Evolutionary conservation across 2,329 filamentous ascomycete species (phyloP).

Genomic region (Alternaria burnsii): DNA sequence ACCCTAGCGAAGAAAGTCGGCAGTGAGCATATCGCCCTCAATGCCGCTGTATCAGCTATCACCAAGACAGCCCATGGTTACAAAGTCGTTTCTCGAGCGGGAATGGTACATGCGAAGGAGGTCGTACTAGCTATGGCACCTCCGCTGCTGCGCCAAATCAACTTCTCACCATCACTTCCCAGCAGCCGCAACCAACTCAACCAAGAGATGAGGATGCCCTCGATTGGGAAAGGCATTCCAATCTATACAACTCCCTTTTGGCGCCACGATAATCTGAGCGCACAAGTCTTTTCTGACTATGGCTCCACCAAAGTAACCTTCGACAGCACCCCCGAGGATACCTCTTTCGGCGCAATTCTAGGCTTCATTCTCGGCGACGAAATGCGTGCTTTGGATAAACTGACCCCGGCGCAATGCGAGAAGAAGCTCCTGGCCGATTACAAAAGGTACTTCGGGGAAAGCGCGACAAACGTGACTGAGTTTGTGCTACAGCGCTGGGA

Average conservation of each 20-base stretch:
- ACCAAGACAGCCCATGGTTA: conserved; percentile 22
- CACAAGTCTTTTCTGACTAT: conserved; percentile 38
- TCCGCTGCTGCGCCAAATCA: conserved; percentile 57
- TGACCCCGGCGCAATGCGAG: conserved; percentile 3
- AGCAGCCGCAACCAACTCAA: conserved; percentile 50
- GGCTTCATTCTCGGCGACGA: conserved; percentile 36
- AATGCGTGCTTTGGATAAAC: conserved; percentile 24
- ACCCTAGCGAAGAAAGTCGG: conserved; percentile 27
- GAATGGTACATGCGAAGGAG: conserved; percentile 51
- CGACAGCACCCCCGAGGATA: conserved; percentile 28
- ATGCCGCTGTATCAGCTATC: conserved; percentile 26
- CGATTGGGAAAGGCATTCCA: conserved; percentile 63
- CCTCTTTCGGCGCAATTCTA: conserved; percentile 30
- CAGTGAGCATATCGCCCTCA: conserved; percentile 23
- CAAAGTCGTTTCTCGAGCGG: conserved; percentile 21
- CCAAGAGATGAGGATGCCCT: conserved; percentile 54
- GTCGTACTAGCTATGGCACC: conserved; percentile 61
- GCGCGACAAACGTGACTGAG: conserved; percentile 22
- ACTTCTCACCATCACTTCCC: conserved; percentile 60
- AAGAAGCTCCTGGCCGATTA: conserved; percentile 21
- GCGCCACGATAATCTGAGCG: conserved; percentile 56
- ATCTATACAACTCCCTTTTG: conserved; percentile 59
- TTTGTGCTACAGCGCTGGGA: conserved; percentile 36
- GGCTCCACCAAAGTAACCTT: conserved; percentile 25
- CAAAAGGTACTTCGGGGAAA: conserved; percentile 23